A percentile compares a stretch with the other conserved stretches of the same genome.
These are phyloP conservation scores for Berberis thunbergii DNA, from an alignment of 164 flowering plant genomes.

Conservation along the genomic window DNA sequence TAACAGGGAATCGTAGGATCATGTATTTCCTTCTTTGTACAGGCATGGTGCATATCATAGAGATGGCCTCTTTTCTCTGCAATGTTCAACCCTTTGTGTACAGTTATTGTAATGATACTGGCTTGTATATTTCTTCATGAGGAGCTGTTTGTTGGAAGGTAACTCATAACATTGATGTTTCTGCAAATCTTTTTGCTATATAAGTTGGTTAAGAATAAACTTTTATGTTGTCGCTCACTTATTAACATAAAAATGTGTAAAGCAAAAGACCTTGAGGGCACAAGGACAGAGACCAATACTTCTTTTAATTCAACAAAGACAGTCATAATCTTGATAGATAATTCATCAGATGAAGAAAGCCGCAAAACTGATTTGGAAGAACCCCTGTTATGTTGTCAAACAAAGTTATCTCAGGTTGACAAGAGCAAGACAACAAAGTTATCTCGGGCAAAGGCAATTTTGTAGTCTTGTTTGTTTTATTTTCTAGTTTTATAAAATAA, in stretches of 20 bases:
- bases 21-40: conserved; percentile 42
- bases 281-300: conserved; percentile 5
- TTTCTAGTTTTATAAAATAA: too few species aligned
- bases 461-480: too few species aligned
- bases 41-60: conserved; percentile 55
- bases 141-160: conserved; percentile 55
- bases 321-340: background rate
- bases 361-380: conserved; percentile 8
- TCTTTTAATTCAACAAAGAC: background rate
- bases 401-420: too few species aligned
- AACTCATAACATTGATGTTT: background rate
- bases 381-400: conserved; percentile 4
- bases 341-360: background rate
- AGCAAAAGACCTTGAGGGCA: conserved; percentile 32
- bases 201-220: too few species aligned
- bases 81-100: conserved; percentile 60
- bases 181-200: too few species aligned
- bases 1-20: conserved; percentile 38
- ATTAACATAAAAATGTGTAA: conserved; percentile 18
- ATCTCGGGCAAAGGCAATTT: too few species aligned
- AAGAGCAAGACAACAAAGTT: too few species aligned
- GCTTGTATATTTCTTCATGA: conserved; percentile 46
- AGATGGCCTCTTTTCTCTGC: conserved; percentile 66
- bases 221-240: too few species aligned
- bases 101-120: conserved; percentile 47